Evolutionary conservation across 1,284 basidiomycete species (phyloP).

Genomic region (Clitocybe nebularis): DNA sequence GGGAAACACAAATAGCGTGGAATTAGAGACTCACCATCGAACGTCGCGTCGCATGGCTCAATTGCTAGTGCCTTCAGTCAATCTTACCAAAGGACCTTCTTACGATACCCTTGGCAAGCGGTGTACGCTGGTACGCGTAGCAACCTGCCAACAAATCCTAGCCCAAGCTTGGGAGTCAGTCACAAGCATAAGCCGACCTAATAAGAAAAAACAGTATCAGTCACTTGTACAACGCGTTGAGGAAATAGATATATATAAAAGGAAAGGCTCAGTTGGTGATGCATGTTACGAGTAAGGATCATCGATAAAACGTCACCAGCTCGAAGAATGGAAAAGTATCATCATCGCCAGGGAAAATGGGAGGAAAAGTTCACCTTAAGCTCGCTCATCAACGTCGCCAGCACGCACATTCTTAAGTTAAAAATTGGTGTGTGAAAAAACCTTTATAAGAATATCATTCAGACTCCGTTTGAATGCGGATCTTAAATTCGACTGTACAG

Average conservation of each 20-base stretch:
- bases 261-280: slow-evolving; percentile 67
- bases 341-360: slow-evolving; percentile 34
- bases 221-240: slow-evolving; percentile 2
- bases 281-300: slow-evolving; percentile 77
- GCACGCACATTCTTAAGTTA: slow-evolving; percentile 1
- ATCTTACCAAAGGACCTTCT: not conserved
- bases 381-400: slow-evolving; percentile 17
- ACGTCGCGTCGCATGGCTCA: not conserved
- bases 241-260: slow-evolving; percentile 7
- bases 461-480: slow-evolving; percentile 17
- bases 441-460: not conserved
- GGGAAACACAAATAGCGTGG: not conserved
- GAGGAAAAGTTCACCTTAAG: not conserved
- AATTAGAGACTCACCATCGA: slow-evolving; percentile 15
- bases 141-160: slow-evolving; percentile 36
- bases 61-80: slow-evolving; percentile 1
- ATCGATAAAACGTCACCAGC: slow-evolving; percentile 60
- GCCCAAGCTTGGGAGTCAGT: slow-evolving; percentile 20
- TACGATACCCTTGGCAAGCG: slow-evolving; percentile 33
- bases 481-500: slow-evolving; percentile 26
- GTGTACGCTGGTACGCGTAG: slow-evolving; percentile 33
- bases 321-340: slow-evolving; percentile 66
- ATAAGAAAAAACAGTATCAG: slow-evolving; percentile 5
- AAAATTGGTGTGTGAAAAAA: slow-evolving; percentile 2
- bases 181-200: slow-evolving; percentile 8